phyloP scores from a whole-genome alignment of 768 basidiomycete genomes.

The Lactarius pseudohatsudake region DNA sequence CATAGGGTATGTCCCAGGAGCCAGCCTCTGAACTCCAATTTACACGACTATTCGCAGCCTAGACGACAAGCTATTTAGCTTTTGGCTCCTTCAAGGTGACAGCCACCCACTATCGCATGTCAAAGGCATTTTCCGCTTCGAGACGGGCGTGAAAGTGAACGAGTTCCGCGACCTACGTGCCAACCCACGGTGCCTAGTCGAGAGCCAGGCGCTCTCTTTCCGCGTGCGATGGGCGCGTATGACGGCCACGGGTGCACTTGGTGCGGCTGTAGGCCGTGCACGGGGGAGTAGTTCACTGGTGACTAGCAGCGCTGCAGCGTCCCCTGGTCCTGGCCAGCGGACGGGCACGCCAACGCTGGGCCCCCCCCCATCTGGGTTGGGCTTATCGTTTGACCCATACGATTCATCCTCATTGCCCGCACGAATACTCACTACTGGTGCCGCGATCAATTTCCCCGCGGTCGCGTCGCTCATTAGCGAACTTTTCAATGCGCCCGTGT shows the following conservation, averaged over 20 bases:
- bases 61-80: constrained; percentile 88
- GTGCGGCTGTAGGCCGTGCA: constrained; percentile 39
- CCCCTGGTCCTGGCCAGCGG: constrained; percentile 27
- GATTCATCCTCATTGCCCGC: constrained; percentile 63
- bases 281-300: constrained; percentile 33
- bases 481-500: constrained; percentile 79
- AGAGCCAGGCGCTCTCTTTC: constrained; percentile 79
- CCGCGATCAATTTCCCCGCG: constrained; percentile 81
- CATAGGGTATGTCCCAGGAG: constrained; percentile 60
- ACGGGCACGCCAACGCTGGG: constrained; percentile 26
- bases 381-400: constrained; percentile 75
- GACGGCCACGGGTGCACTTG: constrained; percentile 66
- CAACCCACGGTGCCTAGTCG: constrained; percentile 83
- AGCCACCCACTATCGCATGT: constrained; percentile 72
- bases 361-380: constrained; percentile 20
- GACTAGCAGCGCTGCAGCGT: constrained; percentile 29
- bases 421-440: constrained; percentile 70
- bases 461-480: constrained; percentile 79
- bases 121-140: constrained; percentile 85
- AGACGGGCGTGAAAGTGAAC: constrained; percentile 83
- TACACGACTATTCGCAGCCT: constrained; percentile 47
- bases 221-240: constrained; percentile 80
- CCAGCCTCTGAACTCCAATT: constrained; percentile 1
- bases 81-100: constrained; percentile 84
- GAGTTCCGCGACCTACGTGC: constrained; percentile 88